Base-by-base conservation (phyloP, 345 rosid species). In the Hirschfeldia incana region DNA sequence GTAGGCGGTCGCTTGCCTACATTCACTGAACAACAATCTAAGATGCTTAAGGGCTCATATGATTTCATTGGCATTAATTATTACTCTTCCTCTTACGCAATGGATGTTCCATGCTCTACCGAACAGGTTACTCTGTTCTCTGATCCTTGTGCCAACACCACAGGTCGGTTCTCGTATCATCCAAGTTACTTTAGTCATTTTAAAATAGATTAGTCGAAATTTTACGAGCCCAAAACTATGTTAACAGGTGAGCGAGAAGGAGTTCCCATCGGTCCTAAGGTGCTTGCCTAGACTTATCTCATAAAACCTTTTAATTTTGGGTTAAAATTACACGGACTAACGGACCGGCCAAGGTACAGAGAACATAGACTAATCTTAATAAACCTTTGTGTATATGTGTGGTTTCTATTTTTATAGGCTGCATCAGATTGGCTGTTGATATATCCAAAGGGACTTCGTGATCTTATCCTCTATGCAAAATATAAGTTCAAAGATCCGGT, bases 371-470 rank as follows among this genome's bases (percentile, higher is more conserved):
- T 16, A 64, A 16, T 34, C 46, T 32, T 4, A 29, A 26, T 58
- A 9, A 26, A 59, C 6, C 8, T 5, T 8, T 0, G 21, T 21
- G 1, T 21, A 16, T 64, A 3, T 33, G 1, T 39, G 17, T 55
- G 51, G 51, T 21, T 33, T 42, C 13, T 62, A 10, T 27, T 12
- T 62, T 32, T 32, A 30, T 28, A 88, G 91, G 86, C 87, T 37
- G 83, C 76, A 37, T 83, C 84, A 17, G 65, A 72, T n/a, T 88
- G 91, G 91, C 78, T 90, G 65, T 85, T 65, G 70, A 78, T 82
- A n/a, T 85, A 88, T 73, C 94, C 94, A 5, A 70, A 83, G 46
- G 94, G 94, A 55, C 26, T 90, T 59, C 79, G 65, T 33, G 84
- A 85, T 61, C 67, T 87, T 8, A 36, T 88, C 66, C 60, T 87